Conservation (phyloP, 2,329 filamentous ascomycete species). For the Pleoardoris graminearum region DNA sequence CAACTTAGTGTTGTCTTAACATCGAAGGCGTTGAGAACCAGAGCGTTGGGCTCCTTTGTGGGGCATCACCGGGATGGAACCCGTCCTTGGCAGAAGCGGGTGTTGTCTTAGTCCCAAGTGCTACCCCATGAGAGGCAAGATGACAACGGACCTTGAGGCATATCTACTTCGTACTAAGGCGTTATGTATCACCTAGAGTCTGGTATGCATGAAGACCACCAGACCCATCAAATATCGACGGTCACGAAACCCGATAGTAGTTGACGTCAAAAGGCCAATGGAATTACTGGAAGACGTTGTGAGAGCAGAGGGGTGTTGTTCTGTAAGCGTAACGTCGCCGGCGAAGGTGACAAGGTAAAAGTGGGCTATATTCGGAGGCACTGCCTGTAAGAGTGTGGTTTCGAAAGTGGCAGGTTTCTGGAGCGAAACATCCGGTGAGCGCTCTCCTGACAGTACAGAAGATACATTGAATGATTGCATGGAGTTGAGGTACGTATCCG, state of each 20-base stretch:
- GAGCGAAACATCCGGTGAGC: slow-evolving; percentile 53
- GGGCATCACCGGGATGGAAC: too few species aligned
- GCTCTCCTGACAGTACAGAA: slow-evolving; percentile 45
- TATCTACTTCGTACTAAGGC: too few species aligned
- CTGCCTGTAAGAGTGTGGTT: slow-evolving; percentile 49
- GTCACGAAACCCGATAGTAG: slow-evolving; percentile 25
- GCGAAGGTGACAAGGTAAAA: slow-evolving; percentile 52
- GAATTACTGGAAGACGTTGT: slow-evolving; percentile 10
- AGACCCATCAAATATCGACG: slow-evolving; percentile 32
- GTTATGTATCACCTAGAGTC: slow-evolving; percentile 28
- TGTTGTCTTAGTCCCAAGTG: too few species aligned
- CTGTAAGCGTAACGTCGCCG: slow-evolving; percentile 34
- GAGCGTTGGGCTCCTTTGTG: too few species aligned
- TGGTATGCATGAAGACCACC: slow-evolving; percentile 36
- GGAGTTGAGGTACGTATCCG: slow-evolving; percentile 43
- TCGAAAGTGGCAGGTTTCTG: slow-evolving; percentile 53
- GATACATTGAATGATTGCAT: slow-evolving; percentile 3
- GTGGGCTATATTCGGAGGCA: slow-evolving; percentile 48
- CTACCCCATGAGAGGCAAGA: too few species aligned
- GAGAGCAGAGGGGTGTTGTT: slow-evolving; percentile 16
- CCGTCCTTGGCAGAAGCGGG: too few species aligned
- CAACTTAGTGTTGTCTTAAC: too few species aligned
- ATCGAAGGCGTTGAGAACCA: too few species aligned
- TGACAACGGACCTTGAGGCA: too few species aligned
- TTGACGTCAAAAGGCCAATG: slow-evolving; percentile 18